Percentiles rank a stretch among this genome's conserved stretches.
Conservation (phyloP, 768 basidiomycete species). For the Cubamyces lactineus region DNA sequence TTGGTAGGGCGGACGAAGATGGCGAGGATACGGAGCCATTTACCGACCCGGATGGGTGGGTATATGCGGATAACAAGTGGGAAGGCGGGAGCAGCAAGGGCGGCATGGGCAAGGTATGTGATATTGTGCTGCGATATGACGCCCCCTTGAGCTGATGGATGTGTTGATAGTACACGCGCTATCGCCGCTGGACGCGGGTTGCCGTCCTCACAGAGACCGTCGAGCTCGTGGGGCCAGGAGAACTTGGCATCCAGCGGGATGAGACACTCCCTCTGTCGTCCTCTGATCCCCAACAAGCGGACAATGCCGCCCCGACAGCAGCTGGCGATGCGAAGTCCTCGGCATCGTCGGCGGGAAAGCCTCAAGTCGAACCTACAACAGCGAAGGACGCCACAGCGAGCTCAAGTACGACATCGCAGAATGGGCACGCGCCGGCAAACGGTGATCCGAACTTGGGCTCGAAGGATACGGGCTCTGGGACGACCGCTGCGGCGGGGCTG, state of each 20-base stretch:
- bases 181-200: slow-evolving; percentile 84
- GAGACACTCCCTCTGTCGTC: neutral
- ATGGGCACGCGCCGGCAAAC: too few relatives aligned
- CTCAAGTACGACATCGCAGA: too few relatives aligned
- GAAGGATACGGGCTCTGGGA: neutral
- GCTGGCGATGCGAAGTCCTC: too few relatives aligned
- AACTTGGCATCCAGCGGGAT: slow-evolving; percentile 32
- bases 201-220: slow-evolving; percentile 77
- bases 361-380: too few relatives aligned
- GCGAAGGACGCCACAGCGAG: too few relatives aligned
- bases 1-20: slow-evolving; percentile 28
- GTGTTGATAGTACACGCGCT: slow-evolving; percentile 73
- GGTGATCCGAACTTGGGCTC: too few relatives aligned
- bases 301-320: too few relatives aligned
- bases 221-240: slow-evolving; percentile 49
- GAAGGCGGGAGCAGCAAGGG: slow-evolving; percentile 74
- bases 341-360: too few relatives aligned
- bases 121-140: neutral
- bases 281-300: too few relatives aligned
- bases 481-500: neutral
- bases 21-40: slow-evolving; percentile 51
- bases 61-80: slow-evolving; percentile 97
- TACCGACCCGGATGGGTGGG: slow-evolving; percentile 91
- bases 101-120: slow-evolving; percentile 78
- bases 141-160: neutral